phyloP scores from a whole-genome alignment of 2,329 filamentous ascomycete species.

The Fonsecaea nubica region DNA sequence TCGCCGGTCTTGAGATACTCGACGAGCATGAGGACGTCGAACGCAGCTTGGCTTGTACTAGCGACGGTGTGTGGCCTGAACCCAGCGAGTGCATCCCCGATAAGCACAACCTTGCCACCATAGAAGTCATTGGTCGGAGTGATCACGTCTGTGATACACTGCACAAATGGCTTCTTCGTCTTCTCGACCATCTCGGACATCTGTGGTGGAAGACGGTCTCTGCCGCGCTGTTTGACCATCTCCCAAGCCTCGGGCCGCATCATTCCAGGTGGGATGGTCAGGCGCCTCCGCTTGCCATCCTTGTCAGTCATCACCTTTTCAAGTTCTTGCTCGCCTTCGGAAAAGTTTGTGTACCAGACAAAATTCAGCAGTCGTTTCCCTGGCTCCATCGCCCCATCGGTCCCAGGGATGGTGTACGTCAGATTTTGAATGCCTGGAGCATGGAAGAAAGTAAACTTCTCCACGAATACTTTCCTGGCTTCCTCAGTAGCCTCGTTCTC shows the following conservation, averaged over 20 bases:
- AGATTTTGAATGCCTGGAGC: conserved; percentile 33
- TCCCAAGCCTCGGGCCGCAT: conserved; percentile 42
- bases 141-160: conserved; percentile 40
- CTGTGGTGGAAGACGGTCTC: conserved; percentile 36
- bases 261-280: conserved; percentile 42
- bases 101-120: conserved; percentile 42
- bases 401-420: conserved; percentile 43
- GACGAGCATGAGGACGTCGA: conserved; percentile 37
- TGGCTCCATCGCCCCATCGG: conserved; percentile 38
- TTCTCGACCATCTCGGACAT: conserved; percentile 40
- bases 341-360: conserved; percentile 42
- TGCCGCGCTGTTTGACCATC: conserved; percentile 38
- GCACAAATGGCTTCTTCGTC: conserved; percentile 42
- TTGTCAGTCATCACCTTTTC: conserved; percentile 43
- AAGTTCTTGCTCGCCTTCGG: conserved; percentile 33
- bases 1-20: conserved; percentile 38
- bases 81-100: conserved; percentile 43
- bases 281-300: conserved; percentile 40
- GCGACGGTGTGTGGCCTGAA: conserved; percentile 42
- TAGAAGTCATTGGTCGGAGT: conserved; percentile 38
- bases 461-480: conserved; percentile 38
- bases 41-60: conserved; percentile 42
- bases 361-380: conserved; percentile 42
- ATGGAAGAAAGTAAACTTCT: conserved; percentile 35
- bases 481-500: conserved; percentile 49